A percentile compares a stretch with the other conserved stretches of the same genome.
Conservation (phyloP, 257 asterid species). For the Scutellaria barbata region DNA sequence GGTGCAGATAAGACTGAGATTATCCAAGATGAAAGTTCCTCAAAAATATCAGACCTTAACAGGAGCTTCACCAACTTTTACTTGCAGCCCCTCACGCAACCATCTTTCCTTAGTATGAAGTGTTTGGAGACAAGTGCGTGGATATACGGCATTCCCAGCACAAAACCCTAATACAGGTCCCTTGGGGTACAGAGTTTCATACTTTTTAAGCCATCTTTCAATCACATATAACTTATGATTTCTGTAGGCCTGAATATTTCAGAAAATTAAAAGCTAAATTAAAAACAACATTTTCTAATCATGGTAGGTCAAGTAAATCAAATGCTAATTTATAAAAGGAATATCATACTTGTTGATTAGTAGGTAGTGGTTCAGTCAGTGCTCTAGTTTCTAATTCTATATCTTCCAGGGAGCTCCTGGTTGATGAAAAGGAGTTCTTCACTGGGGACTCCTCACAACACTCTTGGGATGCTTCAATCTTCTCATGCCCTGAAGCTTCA, state of each 20-base stretch:
- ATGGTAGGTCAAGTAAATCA: constrained; percentile 21
- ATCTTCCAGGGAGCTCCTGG: constrained; percentile 79
- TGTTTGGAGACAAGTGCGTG: constrained; percentile 84
- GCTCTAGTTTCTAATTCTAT: constrained; percentile 96
- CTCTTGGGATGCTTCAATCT: constrained; percentile 30
- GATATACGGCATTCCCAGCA: constrained; percentile 89
- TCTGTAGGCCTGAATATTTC: constrained; percentile 76
- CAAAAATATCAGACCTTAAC: constrained; percentile 62
- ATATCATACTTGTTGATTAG: constrained; percentile 81
- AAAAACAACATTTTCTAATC: constrained; percentile 15
- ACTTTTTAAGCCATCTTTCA: constrained; percentile 89
- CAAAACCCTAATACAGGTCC: constrained; percentile 88
- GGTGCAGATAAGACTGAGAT: constrained; percentile 25
- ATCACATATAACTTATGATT: constrained; percentile 82
- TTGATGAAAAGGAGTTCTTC: constrained; percentile 37
- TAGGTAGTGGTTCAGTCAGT: constrained; percentile 94
- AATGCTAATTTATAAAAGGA: constrained; percentile 17
- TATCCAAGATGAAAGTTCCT: constrained; percentile 29
- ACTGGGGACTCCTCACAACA: constrained; percentile 11
- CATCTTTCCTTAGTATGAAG: constrained; percentile 80
- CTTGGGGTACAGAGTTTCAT: constrained; percentile 79
- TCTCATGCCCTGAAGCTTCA: constrained; percentile 43
- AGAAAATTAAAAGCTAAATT: constrained; percentile 16
- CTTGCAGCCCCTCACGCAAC: constrained; percentile 89
- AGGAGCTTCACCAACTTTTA: constrained; percentile 82